Percentiles rank a stretch among this genome's conserved stretches.
phyloP scores from a whole-genome alignment of 2,329 filamentous ascomycete species.

The Fusarium agapanthi region DNA sequence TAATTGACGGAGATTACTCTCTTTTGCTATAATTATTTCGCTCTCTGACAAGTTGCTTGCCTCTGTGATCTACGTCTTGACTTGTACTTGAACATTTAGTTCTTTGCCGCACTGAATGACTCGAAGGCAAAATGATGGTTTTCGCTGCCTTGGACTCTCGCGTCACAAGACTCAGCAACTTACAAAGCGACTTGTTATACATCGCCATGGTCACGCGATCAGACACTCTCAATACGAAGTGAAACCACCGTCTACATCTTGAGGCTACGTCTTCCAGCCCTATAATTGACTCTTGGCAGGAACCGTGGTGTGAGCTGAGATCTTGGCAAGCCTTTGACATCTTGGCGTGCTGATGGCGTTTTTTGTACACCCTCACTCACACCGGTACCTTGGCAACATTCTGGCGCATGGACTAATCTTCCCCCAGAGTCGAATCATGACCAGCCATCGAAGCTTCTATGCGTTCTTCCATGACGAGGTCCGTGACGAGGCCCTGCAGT shows the following conservation, averaged over 20 bases:
- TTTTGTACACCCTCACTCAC: background rate
- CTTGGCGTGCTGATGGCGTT: background rate
- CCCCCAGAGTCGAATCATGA: background rate
- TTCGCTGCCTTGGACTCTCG: background rate
- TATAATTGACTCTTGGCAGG: background rate
- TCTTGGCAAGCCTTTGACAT: background rate
- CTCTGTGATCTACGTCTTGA: background rate
- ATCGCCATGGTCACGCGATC: background rate
- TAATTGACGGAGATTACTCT: conserved; percentile 27
- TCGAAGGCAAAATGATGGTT: background rate
- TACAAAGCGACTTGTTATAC: background rate
- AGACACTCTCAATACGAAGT: background rate
- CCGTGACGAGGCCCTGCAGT: background rate
- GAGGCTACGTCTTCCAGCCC: background rate
- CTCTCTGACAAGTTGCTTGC: background rate
- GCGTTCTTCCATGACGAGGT: background rate
- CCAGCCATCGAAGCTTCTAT: background rate
- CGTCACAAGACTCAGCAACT: background rate
- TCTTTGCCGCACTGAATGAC: background rate
- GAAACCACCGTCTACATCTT: background rate
- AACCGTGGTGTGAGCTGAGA: background rate
- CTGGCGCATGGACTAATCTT: background rate
- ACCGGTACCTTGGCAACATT: background rate
- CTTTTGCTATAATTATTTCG: background rate
- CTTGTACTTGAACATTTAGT: background rate